Evolutionary conservation across 2,329 filamentous ascomycete species (phyloP).

Genomic region (Lithohypha guttulata): DNA sequence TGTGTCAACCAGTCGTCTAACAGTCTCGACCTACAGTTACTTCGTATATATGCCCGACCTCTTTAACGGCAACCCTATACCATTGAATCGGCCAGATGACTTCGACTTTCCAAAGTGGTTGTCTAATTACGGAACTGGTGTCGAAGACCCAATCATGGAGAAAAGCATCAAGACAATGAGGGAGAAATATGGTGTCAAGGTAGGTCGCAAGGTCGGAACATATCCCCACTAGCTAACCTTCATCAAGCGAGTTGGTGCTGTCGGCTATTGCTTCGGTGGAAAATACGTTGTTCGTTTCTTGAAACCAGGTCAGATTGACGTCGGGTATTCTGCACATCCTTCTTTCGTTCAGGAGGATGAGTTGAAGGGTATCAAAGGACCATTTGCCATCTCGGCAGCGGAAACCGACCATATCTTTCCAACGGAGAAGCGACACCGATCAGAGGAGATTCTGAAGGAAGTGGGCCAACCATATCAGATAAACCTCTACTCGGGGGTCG

Average conservation of each 20-base stretch:
- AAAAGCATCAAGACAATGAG: constrained; percentile 32
- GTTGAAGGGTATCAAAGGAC: constrained; percentile 53
- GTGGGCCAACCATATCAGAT: constrained; percentile 59
- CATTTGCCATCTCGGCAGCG: constrained; percentile 54
- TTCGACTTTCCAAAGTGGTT: constrained; percentile 44
- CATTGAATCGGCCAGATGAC: constrained; percentile 41
- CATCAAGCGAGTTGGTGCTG: constrained; percentile 22
- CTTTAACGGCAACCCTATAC: constrained; percentile 57
- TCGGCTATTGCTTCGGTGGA: constrained; percentile 24
- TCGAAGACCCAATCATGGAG: constrained; percentile 45
- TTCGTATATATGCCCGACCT: constrained; percentile 58
- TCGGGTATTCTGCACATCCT: constrained; percentile 65
- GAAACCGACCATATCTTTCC: constrained; percentile 59
- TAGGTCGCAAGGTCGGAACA: constrained; percentile 7
- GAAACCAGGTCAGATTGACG: constrained; percentile 52
- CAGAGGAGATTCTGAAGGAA: constrained; percentile 52
- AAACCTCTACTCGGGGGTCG: constrained; percentile 59
- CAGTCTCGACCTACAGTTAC: constrained; percentile 36
- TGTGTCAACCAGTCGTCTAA: too few relatives aligned
- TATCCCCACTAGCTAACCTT: background rate
- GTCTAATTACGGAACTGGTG: constrained; percentile 22
- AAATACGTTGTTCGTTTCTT: constrained; percentile 61
- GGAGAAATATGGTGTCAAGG: constrained; percentile 22
- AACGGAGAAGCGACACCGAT: constrained; percentile 50
- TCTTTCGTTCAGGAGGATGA: constrained; percentile 61